Percentiles rank a stretch among this genome's conserved stretches.
phyloP scores from a whole-genome alignment of 305 asterid genomes.

The Fraxinus sp. region DNA sequence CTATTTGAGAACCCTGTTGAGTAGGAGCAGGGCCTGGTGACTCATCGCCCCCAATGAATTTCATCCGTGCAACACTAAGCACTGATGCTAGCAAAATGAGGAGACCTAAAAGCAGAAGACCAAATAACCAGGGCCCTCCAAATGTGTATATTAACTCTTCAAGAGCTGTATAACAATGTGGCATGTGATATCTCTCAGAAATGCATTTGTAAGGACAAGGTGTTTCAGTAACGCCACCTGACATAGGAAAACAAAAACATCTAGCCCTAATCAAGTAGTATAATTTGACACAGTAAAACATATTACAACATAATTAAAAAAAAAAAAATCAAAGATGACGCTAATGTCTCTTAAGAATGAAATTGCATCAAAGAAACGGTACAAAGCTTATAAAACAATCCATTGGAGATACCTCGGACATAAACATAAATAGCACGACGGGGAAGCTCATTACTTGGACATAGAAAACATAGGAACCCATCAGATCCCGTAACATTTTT shows the following conservation, averaged over 20 bases:
- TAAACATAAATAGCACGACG: conserved; percentile 68
- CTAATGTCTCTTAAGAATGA: background rate
- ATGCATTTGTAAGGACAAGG: conserved; percentile 97
- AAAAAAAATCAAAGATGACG: conserved; percentile 15
- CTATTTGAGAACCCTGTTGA: conserved; percentile 87
- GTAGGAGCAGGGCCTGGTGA: conserved; percentile 86
- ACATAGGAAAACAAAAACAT: conserved; percentile 28
- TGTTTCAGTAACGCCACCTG: conserved; percentile 90
- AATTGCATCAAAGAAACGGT: conserved; percentile 4
- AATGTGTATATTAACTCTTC: conserved; percentile 93
- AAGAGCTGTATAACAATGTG: conserved; percentile 92
- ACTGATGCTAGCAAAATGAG: conserved; percentile 85
- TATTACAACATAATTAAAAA: background rate
- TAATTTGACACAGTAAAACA: background rate
- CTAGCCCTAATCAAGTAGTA: conserved; percentile 12
- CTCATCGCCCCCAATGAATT: conserved; percentile 91
- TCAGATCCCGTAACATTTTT: conserved; percentile 93
- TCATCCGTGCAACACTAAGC: conserved; percentile 96
- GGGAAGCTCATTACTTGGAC: conserved; percentile 83
- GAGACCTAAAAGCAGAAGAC: conserved; percentile 83
- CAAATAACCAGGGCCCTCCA: conserved; percentile 99
- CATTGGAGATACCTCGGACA: conserved; percentile 67
- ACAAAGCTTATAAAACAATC: conserved; percentile 9
- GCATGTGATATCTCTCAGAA: conserved; percentile 93
- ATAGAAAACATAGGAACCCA: conserved; percentile 65